phyloP scores from a whole-genome alignment of 2,329 filamentous ascomycete species.

The Stachybotrys echinatus region DNA sequence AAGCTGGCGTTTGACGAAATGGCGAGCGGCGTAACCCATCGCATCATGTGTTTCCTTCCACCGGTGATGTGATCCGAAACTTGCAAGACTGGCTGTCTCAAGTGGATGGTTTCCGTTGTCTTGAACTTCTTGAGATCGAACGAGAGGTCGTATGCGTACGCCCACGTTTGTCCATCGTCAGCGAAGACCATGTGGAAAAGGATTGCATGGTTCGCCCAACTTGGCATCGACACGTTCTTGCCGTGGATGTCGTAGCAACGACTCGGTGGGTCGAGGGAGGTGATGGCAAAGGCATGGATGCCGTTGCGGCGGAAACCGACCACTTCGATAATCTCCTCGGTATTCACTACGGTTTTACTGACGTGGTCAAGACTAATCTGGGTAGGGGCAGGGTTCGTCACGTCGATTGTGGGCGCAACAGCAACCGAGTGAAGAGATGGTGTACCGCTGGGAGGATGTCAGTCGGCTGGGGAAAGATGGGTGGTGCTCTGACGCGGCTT shows the following conservation, averaged over 20 bases:
- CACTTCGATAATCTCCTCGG: slow-evolving; percentile 16
- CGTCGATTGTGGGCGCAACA: slow-evolving; percentile 18
- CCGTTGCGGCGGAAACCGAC: slow-evolving; percentile 12
- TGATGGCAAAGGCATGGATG: slow-evolving; percentile 13
- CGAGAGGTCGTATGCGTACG: slow-evolving; percentile 18
- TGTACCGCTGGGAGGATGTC: neutral
- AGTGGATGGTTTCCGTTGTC: slow-evolving; percentile 13
- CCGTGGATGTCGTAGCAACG: slow-evolving; percentile 16
- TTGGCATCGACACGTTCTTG: slow-evolving; percentile 10
- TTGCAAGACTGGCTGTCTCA: slow-evolving; percentile 15
- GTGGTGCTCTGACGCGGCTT: neutral
- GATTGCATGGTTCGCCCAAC: neutral
- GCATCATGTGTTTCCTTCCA: slow-evolving; percentile 9
- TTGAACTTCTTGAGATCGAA: slow-evolving; percentile 9
- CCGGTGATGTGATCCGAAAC: slow-evolving; percentile 18
- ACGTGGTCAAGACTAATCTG: slow-evolving; percentile 17
- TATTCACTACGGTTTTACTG: slow-evolving; percentile 17
- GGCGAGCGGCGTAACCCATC: slow-evolving; percentile 15
- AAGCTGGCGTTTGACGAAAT: slow-evolving; percentile 16
- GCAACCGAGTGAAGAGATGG: slow-evolving; percentile 18
- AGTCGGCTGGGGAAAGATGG: neutral
- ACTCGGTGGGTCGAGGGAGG: slow-evolving; percentile 17
- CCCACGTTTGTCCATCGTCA: slow-evolving; percentile 14
- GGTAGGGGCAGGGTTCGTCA: slow-evolving; percentile 16
- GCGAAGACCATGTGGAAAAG: slow-evolving; percentile 16